A percentile compares a stretch with the other conserved stretches of the same genome.
phyloP scores from a whole-genome alignment of 257 asterid genomes.

The Marsdenia floribunda region DNA sequence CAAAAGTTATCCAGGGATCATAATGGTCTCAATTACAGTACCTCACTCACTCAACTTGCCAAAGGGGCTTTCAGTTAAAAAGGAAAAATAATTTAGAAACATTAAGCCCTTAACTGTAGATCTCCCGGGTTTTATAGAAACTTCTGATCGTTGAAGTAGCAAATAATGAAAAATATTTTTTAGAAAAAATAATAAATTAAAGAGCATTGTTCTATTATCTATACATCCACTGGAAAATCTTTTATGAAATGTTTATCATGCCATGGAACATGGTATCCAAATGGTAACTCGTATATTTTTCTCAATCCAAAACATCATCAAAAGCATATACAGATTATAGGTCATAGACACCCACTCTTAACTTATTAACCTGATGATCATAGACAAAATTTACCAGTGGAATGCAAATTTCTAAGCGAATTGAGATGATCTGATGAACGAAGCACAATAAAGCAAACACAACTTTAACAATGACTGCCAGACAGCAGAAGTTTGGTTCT shows the following conservation, averaged over 20 bases:
- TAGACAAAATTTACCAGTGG: neutral
- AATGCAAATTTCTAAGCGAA: neutral
- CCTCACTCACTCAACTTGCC: neutral
- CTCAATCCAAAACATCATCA: neutral
- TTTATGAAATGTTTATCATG: neutral
- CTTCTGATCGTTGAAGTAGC: neutral
- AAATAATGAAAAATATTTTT: neutral
- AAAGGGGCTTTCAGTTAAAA: neutral
- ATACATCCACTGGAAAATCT: neutral
- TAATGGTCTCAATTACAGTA: neutral
- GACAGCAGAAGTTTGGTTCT: neutral
- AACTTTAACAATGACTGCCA: neutral
- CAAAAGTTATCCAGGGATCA: neutral
- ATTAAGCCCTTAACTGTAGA: neutral
- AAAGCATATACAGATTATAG: neutral
- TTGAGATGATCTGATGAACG: neutral
- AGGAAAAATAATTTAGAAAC: neutral
- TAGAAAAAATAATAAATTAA: no score
- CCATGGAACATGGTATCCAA: neutral
- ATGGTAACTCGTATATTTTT: neutral
- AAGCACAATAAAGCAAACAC: neutral
- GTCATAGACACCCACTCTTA: neutral
- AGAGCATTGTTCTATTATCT: neutral
- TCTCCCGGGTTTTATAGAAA: neutral
- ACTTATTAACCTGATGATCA: neutral